Evolutionary conservation across 306 rosid genomes (phyloP).

Genomic region (Coriaria nepalensis): DNA sequence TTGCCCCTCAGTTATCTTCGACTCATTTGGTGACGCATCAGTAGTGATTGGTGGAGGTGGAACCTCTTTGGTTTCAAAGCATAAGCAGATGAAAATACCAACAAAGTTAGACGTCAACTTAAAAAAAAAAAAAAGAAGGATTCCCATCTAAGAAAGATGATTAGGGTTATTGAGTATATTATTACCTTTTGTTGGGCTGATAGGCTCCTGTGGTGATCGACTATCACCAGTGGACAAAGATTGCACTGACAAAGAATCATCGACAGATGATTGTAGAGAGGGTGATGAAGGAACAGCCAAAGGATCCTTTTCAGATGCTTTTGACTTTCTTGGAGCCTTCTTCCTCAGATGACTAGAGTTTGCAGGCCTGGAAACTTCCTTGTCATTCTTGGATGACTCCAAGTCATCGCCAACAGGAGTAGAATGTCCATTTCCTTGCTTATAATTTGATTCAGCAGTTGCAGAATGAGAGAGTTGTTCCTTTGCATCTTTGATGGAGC

Average conservation of each 20-base stretch:
- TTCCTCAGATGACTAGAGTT: conserved; percentile 10
- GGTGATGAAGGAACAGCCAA: conserved; percentile 18
- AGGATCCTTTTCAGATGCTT: conserved; percentile 20
- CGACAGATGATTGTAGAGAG: conserved; percentile 16
- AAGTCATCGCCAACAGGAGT: conserved; percentile 16
- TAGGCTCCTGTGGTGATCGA: conserved; percentile 16
- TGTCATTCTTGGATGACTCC: conserved; percentile 28
- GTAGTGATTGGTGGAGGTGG: conserved; percentile 17
- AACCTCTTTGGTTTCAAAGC: conserved; percentile 46
- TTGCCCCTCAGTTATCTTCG: conserved; percentile 19
- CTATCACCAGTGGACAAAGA: conserved; percentile 23
- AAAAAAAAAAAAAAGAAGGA: not conserved
- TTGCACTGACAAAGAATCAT: conserved; percentile 19
- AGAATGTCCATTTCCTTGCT: conserved; percentile 19
- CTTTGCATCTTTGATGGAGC: conserved; percentile 16
- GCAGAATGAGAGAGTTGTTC: conserved; percentile 24
- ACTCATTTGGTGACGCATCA: conserved; percentile 25
- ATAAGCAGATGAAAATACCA: not conserved
- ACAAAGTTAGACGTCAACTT: not conserved
- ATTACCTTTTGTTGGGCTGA: conserved; percentile 11
- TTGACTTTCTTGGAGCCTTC: conserved; percentile 18
- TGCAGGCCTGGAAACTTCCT: conserved; percentile 11
- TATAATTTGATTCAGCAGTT: conserved; percentile 22
- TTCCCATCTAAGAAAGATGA: not conserved
- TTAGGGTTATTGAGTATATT: not conserved